These are phyloP conservation scores for Chytriomyces hyalinus DNA, from an alignment of 192 early-diverging fungal species.

Conservation along the genomic window DNA sequence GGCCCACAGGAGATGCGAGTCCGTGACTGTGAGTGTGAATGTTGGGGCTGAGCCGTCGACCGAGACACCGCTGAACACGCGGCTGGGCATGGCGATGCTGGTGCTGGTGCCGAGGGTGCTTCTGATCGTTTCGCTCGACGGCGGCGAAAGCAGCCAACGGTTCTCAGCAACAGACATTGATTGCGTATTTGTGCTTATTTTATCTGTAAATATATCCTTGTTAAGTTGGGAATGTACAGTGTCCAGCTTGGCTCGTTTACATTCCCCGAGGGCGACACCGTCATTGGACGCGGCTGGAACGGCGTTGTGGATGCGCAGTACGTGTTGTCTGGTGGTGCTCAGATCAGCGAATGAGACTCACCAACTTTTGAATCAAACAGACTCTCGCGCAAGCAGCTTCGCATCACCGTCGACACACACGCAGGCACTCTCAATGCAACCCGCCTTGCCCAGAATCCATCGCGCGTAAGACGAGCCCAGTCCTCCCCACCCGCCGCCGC, in stretches of 20 bases:
- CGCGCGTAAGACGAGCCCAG: not conserved
- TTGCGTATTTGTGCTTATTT: not conserved
- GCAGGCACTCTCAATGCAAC: slow-evolving; percentile 1
- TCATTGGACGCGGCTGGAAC: slow-evolving; percentile 8
- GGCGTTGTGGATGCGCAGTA: slow-evolving; percentile 3
- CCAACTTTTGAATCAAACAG: not conserved
- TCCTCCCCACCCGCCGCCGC: not conserved
- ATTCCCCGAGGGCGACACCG: slow-evolving; percentile 8
- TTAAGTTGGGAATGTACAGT: not conserved
- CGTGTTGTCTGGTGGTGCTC: not conserved
- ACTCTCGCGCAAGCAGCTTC: slow-evolving; percentile 25
- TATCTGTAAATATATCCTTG: not conserved
- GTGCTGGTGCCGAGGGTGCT: no score
- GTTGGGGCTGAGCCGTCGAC: no score
- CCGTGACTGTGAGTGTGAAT: no score
- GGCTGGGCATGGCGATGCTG: no score
- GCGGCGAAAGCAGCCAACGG: no score
- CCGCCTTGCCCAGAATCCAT: slow-evolving; percentile 9
- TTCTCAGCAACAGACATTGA: not conserved
- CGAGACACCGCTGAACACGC: no score
- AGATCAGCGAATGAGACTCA: not conserved
- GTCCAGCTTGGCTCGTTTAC: not conserved
- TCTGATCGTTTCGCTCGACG: no score
- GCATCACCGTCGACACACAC: not conserved
- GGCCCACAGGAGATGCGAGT: no score